Evolutionary conservation across 331 rosid species (phyloP), one percentile per base, ranked within the genome.

Genomic region (Spiraea crenata): DNA sequence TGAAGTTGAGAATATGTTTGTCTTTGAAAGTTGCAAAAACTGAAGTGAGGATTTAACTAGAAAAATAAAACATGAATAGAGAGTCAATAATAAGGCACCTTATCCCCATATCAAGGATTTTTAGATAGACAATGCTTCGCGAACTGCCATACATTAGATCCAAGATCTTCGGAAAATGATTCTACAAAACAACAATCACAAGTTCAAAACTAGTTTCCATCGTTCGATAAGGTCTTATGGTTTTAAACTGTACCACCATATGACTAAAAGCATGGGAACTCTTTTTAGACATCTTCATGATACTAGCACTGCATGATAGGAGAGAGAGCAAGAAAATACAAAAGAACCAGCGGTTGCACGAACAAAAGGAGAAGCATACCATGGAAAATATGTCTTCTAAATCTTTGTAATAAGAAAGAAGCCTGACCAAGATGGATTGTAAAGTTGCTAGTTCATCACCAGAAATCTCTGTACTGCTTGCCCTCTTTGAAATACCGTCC

Each of bases 351-450:
- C 58, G 37, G 17, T 44, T 48, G 62, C 17, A 48, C 41, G 65
- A 71, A 77, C 66, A 66, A 4, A 65, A 67, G 42, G 56, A 67
- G 82, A 77, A 77, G 63, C 61, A 6, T 85, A 93, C 97, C 90
- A 85, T 76, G 64, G 86, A 80, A 75, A 90, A 79, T 50, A 89
- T 78, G 75, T 87, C 90, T 83, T 89, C 89, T 52, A 90, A 62
- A 75, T 61, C 57, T 75, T 86, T 70, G 47, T 80, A 87, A 69
- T 85, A 87, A 75, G 88, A 81, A 70, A 93, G 86, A 80, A 90
- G 79, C 86, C 90, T 93, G 92, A 86, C 82, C 81, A 90, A 51
- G 67, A 93, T 85, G 74, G 97, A 89, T 78, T 93, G 97, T 89
- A 93, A 83, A 87, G 81, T 76, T 63, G 77, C 70, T 72, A 89